These are phyloP conservation scores for Phytophthora citrophthora DNA, from an alignment of 352 stramenopile species.

Conservation along the genomic window DNA sequence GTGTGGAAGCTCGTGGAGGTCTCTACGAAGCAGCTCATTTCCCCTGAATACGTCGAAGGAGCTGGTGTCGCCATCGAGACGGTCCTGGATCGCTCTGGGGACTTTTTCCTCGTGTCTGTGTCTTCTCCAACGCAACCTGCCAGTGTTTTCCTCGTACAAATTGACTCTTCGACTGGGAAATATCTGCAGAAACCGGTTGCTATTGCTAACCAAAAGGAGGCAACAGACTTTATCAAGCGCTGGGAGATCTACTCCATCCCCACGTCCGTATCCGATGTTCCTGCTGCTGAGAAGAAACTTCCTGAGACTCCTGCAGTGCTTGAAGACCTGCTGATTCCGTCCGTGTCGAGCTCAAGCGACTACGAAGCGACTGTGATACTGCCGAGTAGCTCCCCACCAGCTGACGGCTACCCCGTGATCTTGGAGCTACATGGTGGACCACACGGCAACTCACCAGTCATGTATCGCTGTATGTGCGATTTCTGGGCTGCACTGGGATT, in stretches of 20 bases:
- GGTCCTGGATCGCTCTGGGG: constrained; percentile 48
- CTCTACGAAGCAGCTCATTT: constrained; percentile 46
- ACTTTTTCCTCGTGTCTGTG: constrained; percentile 58
- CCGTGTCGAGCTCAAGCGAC: constrained; percentile 47
- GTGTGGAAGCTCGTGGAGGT: constrained; percentile 82
- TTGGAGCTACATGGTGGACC: constrained; percentile 93
- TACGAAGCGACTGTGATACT: constrained; percentile 87
- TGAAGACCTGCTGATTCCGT: constrained; percentile 54
- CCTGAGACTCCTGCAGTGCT: constrained; percentile 39
- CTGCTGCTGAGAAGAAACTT: constrained; percentile 42
- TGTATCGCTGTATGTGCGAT: constrained; percentile 88
- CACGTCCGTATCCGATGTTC: constrained; percentile 50
- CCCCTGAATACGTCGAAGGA: constrained; percentile 62
- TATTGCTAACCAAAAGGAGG: constrained; percentile 56
- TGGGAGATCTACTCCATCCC: constrained; percentile 73
- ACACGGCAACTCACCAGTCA: constrained; percentile 87
- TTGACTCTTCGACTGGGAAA: constrained; percentile 52
- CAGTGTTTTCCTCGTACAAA: constrained; percentile 62
- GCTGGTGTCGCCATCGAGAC: constrained; percentile 51
- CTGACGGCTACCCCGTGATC: constrained; percentile 73
- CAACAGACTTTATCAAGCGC: constrained; percentile 48
- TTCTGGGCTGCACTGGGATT: constrained; percentile 92
- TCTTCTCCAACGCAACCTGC: constrained; percentile 59
- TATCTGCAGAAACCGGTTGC: constrained; percentile 41
- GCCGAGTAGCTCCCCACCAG: constrained; percentile 43